These are phyloP conservation scores for Mesembryanthemum crystallinum DNA, from an alignment of 148 eudicot genomes.

Conservation along the genomic window DNA sequence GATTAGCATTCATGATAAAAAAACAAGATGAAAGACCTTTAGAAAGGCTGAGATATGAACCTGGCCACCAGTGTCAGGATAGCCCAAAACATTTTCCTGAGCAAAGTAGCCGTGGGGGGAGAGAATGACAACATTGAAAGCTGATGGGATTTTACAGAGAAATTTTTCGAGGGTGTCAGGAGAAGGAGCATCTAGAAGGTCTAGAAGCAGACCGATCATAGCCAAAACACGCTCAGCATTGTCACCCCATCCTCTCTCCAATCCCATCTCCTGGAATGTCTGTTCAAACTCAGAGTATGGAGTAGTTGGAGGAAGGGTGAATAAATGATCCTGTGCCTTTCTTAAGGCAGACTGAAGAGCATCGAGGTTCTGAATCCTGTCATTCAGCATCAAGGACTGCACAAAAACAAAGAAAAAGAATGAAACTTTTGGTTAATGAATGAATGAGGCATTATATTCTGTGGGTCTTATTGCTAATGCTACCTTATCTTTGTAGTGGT, in stretches of 20 bases:
- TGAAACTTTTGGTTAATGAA: no score
- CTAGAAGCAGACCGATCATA: slow-evolving; percentile 37
- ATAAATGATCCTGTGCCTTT: slow-evolving; percentile 42
- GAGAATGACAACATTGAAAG: slow-evolving; percentile 44
- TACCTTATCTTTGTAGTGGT: slow-evolving; percentile 37
- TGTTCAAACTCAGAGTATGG: slow-evolving; percentile 38
- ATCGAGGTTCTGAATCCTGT: slow-evolving; percentile 31
- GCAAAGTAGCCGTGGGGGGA: slow-evolving; percentile 53
- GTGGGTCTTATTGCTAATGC: neutral
- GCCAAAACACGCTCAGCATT: slow-evolving; percentile 31
- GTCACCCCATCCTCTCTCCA: slow-evolving; percentile 55
- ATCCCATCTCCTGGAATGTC: slow-evolving; percentile 42
- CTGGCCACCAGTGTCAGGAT: slow-evolving; percentile 47
- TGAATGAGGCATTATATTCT: neutral
- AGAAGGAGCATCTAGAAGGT: slow-evolving; percentile 47
- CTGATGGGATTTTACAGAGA: slow-evolving; percentile 44
- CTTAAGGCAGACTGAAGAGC: slow-evolving; percentile 38
- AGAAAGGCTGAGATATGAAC: slow-evolving; percentile 11
- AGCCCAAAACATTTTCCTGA: slow-evolving; percentile 42
- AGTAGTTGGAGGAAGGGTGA: slow-evolving; percentile 26
- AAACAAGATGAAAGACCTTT: neutral
- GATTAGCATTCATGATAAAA: neutral
- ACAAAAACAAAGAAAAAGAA: neutral
- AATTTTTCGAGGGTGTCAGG: slow-evolving; percentile 38
- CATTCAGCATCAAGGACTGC: slow-evolving; percentile 46